These are phyloP conservation scores for Pinus tabuliformis DNA, from an alignment of 75 land plant species.

Conservation along the genomic window DNA sequence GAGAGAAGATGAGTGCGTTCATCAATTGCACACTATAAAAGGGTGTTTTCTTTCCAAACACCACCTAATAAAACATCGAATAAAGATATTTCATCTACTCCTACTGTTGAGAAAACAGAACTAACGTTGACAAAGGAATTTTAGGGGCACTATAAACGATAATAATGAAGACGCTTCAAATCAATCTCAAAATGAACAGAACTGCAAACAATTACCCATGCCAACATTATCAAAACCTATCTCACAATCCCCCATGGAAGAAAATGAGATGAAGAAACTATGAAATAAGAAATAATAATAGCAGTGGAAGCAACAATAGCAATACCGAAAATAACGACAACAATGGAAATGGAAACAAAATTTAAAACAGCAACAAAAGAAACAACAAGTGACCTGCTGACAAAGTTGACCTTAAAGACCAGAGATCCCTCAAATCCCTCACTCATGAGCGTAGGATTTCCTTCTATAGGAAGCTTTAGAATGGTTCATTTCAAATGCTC, in stretches of 20 bases:
- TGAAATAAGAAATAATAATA: neutral
- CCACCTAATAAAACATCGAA: neutral
- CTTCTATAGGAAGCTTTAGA: too few relatives aligned
- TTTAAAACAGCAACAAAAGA: too few relatives aligned
- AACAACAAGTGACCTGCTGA: too few relatives aligned
- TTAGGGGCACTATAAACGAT: neutral
- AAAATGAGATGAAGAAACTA: neutral
- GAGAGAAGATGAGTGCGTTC: neutral
- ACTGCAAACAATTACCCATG: neutral
- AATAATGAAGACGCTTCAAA: neutral
- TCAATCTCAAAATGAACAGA: neutral
- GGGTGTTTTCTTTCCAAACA: conserved; percentile 8
- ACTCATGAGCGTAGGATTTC: too few relatives aligned
- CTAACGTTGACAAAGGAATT: neutral
- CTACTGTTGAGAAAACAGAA: neutral
- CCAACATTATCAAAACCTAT: neutral
- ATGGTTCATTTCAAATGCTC: too few relatives aligned
- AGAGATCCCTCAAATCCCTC: too few relatives aligned
- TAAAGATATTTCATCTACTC: neutral
- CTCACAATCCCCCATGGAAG: neutral
- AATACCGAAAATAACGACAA: neutral
- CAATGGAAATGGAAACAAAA: neutral
- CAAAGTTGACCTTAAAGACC: too few relatives aligned
- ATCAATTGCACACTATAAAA: conserved; percentile 5
- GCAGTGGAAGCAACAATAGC: neutral